A percentile compares a stretch with the other conserved stretches of the same genome.
Evolutionary conservation across 305 asterid species (phyloP).

Genomic region (Coffea humblotiana): DNA sequence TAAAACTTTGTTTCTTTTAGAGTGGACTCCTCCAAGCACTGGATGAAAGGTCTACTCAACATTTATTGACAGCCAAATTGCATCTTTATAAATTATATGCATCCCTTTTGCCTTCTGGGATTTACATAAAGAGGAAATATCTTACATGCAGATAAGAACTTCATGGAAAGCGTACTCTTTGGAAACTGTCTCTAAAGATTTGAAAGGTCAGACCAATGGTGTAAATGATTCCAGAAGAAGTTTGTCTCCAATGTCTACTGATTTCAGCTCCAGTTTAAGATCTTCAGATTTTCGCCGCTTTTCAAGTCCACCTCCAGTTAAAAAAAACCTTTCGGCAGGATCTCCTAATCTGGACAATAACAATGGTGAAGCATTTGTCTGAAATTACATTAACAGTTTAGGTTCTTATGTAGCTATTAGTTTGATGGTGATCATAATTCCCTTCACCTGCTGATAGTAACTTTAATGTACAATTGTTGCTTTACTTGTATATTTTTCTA

Average conservation of each 20-base stretch:
- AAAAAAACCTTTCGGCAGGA: constrained; percentile 16
- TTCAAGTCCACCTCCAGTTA: constrained; percentile 29
- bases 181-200: constrained; percentile 19
- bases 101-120: background rate
- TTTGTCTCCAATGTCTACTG: constrained; percentile 22
- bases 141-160: constrained; percentile 28
- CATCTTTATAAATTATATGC: background rate
- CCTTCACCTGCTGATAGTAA: background rate
- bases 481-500: background rate
- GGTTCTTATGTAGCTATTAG: background rate
- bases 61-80: background rate
- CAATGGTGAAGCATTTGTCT: constrained; percentile 18
- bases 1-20: background rate
- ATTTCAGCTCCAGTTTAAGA: constrained; percentile 14
- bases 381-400: background rate
- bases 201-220: constrained; percentile 19
- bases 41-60: background rate
- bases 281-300: constrained; percentile 20
- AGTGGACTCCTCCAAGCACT: background rate
- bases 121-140: background rate
- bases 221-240: constrained; percentile 23
- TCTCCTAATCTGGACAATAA: constrained; percentile 14
- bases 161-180: constrained; percentile 35
- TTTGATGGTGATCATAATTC: background rate
- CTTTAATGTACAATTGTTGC: background rate